Evolutionary conservation across 2,329 filamentous ascomycete genomes (phyloP).

Genomic region (Cladorrhinum sp.): DNA sequence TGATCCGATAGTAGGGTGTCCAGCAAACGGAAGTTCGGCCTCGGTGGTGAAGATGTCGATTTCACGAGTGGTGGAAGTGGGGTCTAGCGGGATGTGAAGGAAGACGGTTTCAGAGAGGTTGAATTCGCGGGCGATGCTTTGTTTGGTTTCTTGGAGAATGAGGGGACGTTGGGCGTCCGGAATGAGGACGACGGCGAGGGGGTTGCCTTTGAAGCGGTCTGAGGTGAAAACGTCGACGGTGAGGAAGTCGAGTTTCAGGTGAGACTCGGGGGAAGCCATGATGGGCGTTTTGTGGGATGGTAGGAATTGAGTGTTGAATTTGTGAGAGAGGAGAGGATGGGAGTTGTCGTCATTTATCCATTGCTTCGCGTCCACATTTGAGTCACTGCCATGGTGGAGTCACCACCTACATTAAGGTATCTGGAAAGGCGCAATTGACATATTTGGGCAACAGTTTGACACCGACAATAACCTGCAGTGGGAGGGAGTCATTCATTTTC

Average conservation of each 20-base stretch:
- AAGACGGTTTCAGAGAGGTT: slow-evolving; percentile 64
- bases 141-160: slow-evolving; percentile 53
- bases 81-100: slow-evolving; percentile 45
- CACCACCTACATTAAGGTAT: neutral
- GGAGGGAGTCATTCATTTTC: neutral
- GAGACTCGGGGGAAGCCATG: slow-evolving; percentile 12
- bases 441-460: neutral
- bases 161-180: slow-evolving; percentile 37
- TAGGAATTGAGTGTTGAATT: neutral
- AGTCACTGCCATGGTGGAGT: slow-evolving; percentile 5
- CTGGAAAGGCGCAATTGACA: slow-evolving; percentile 2
- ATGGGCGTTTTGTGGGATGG: neutral
- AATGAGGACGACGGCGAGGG: slow-evolving; percentile 57
- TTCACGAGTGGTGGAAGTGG: slow-evolving; percentile 30
- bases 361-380: neutral
- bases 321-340: neutral
- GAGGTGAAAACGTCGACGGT: slow-evolving; percentile 59
- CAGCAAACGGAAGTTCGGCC: slow-evolving; percentile 58
- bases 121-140: slow-evolving; percentile 59
- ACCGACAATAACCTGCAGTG: neutral
- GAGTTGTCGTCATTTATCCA: neutral
- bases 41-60: slow-evolving; percentile 59
- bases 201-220: slow-evolving; percentile 53
- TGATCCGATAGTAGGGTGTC: slow-evolving; percentile 59
- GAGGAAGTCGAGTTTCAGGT: slow-evolving; percentile 41